phyloP scores from a whole-genome alignment of 2,329 filamentous ascomycete species.

The Fusarium decemcellulare region DNA sequence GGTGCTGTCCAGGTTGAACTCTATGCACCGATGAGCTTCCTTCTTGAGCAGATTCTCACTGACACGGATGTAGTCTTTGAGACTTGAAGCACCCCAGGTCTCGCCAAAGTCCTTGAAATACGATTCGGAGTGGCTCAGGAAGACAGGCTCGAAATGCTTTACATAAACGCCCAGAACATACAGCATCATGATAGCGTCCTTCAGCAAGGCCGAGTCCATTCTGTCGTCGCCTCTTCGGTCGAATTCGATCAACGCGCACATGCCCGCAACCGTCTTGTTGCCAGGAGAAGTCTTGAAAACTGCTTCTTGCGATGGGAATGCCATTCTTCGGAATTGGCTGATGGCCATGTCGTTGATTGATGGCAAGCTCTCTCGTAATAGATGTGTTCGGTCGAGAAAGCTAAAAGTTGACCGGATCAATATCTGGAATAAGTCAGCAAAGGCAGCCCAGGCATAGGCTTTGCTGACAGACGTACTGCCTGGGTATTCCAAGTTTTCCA shows the following conservation, averaged over 20 bases:
- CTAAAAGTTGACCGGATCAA: slow-evolving; percentile 91
- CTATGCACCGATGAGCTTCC: slow-evolving; percentile 83
- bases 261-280: slow-evolving; percentile 60
- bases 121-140: slow-evolving; percentile 75
- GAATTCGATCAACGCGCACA: slow-evolving; percentile 81
- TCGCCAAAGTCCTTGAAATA: slow-evolving; percentile 82
- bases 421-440: slow-evolving; percentile 61
- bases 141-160: slow-evolving; percentile 82
- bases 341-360: slow-evolving; percentile 88
- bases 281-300: slow-evolving; percentile 43
- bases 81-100: slow-evolving; percentile 71
- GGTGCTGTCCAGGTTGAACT: slow-evolving; percentile 84
- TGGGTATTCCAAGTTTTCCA: slow-evolving; percentile 88
- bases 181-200: slow-evolving; percentile 84
- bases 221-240: slow-evolving; percentile 73
- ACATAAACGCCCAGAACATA: slow-evolving; percentile 88
- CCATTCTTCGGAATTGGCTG: slow-evolving; percentile 77
- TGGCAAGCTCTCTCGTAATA: slow-evolving; percentile 78
- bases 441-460: slow-evolving; percentile 7
- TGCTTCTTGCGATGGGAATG: slow-evolving; percentile 56
- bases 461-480: slow-evolving; percentile 66
- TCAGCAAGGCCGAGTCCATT: slow-evolving; percentile 77
- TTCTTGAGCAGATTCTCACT: slow-evolving; percentile 77
- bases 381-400: slow-evolving; percentile 91
- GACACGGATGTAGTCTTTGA: slow-evolving; percentile 82